These are phyloP conservation scores for Solanum hybrid DNA, from an alignment of 305 asterid genomes.

Conservation along the genomic window DNA sequence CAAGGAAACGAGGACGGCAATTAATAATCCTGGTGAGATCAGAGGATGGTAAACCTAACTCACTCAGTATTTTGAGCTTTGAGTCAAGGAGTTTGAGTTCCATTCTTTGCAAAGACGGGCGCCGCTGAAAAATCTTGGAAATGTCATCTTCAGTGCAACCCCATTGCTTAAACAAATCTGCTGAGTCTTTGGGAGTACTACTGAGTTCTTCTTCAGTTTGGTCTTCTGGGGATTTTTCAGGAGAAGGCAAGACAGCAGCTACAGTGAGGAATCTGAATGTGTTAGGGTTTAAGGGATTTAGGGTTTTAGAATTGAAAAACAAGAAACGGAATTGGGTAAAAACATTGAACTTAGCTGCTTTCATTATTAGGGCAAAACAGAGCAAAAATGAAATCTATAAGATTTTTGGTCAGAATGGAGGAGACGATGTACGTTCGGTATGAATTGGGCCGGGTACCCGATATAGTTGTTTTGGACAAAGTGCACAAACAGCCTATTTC, in stretches of 20 bases:
- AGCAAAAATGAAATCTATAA: background rate
- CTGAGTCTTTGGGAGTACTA: conserved; percentile 17
- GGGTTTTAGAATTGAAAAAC: conserved; percentile 10
- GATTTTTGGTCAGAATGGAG: background rate
- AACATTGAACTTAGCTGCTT: conserved; percentile 8
- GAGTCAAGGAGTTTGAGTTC: conserved; percentile 34
- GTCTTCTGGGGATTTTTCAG: conserved; percentile 15
- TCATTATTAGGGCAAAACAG: conserved; percentile 14
- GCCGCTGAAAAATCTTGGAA: conserved; percentile 42
- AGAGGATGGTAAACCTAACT: conserved; percentile 40
- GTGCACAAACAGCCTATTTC: background rate
- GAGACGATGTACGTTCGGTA: background rate
- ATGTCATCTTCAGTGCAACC: conserved; percentile 61
- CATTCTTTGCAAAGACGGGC: conserved; percentile 45
- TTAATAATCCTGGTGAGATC: conserved; percentile 55
- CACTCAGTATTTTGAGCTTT: conserved; percentile 47
- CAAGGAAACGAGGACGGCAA: conserved; percentile 70
- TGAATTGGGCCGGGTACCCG: background rate
- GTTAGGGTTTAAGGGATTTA: conserved; percentile 12
- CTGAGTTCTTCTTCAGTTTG: background rate
- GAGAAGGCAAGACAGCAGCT: conserved; percentile 21
- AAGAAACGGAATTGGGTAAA: conserved; percentile 3
- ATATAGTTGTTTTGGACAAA: background rate
- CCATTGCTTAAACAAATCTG: conserved; percentile 45
- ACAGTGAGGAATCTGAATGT: conserved; percentile 2